phyloP scores from a whole-genome alignment of 2,329 filamentous ascomycete species.

The Orbilia javanica region DNA sequence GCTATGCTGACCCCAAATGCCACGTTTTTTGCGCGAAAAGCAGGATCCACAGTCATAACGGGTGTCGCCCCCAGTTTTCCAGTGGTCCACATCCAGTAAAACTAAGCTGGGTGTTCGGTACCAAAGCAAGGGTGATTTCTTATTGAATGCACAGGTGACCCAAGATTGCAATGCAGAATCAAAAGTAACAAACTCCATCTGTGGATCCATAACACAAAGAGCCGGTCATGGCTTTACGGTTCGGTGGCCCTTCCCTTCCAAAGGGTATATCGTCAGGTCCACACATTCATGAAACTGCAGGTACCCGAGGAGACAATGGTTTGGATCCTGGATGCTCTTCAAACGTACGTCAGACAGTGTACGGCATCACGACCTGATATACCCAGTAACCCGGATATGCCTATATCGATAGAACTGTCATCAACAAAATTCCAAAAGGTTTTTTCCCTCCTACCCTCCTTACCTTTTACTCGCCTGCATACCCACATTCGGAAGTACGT shows the following conservation, averaged over 20 bases:
- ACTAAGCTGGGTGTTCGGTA: slow-evolving; percentile 52
- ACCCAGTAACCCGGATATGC: slow-evolving; percentile 33
- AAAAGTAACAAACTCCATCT: slow-evolving; percentile 41
- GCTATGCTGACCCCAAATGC: slow-evolving; percentile 52
- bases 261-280: slow-evolving; percentile 51
- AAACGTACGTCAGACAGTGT: slow-evolving; percentile 49
- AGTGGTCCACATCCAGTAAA: slow-evolving; percentile 33
- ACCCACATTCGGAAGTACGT: slow-evolving; percentile 48
- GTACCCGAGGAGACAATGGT: slow-evolving; percentile 51
- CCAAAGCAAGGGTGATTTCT: slow-evolving; percentile 40
- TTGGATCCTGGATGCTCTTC: slow-evolving; percentile 43
- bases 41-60: slow-evolving; percentile 54
- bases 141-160: slow-evolving; percentile 49
- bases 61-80: slow-evolving; percentile 54
- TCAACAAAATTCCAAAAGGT: background rate
- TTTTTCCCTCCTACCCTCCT: too few species aligned
- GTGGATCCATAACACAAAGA: slow-evolving; percentile 45
- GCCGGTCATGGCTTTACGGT: slow-evolving; percentile 49
- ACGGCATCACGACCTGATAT: slow-evolving; percentile 18
- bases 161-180: slow-evolving; percentile 17
- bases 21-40: slow-evolving; percentile 56
- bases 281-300: slow-evolving; percentile 58
- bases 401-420: slow-evolving; percentile 29
- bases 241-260: slow-evolving; percentile 55
- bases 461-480: slow-evolving; percentile 28